Evolutionary conservation across 129 eudicot species (phyloP).

Genomic region (Erigeron canadensis): DNA sequence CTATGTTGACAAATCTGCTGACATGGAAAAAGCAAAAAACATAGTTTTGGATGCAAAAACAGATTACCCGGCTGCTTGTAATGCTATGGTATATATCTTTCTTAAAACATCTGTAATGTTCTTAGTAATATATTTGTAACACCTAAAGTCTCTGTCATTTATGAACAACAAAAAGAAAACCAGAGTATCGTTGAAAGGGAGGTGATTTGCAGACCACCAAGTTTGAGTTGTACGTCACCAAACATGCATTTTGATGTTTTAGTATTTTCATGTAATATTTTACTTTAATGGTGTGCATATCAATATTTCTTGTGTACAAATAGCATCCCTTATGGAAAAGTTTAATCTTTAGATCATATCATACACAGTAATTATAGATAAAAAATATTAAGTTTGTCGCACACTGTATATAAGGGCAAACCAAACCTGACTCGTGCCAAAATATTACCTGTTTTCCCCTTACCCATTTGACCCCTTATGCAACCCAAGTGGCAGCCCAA

Average conservation of each 20-base stretch:
- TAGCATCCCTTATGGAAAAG: neutral
- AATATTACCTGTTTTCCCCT: neutral
- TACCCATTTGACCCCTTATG: neutral
- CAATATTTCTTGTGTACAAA: too few relatives aligned
- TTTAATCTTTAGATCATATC: neutral
- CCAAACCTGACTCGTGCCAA: too few relatives aligned
- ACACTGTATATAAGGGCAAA: too few relatives aligned
- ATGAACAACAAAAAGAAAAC: too few relatives aligned
- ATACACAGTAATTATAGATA: neutral
- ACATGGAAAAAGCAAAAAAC: conserved; percentile 81
- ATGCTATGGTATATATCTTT: conserved; percentile 76
- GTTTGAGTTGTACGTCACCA: too few relatives aligned
- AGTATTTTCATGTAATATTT: too few relatives aligned
- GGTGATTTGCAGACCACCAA: too few relatives aligned
- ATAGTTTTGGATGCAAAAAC: conserved; percentile 91
- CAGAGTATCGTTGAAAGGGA: too few relatives aligned
- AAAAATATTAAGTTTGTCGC: neutral
- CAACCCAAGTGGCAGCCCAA: neutral
- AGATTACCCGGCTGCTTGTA: conserved; percentile 98
- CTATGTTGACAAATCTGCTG: conserved; percentile 92
- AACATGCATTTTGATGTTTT: too few relatives aligned
- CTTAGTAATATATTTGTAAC: neutral
- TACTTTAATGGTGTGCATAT: too few relatives aligned
- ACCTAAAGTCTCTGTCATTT: too few relatives aligned
- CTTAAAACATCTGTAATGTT: neutral